Base-by-base conservation (phyloP, 2,329 filamentous ascomycete species). In the Epichloe glyceriae region DNA sequence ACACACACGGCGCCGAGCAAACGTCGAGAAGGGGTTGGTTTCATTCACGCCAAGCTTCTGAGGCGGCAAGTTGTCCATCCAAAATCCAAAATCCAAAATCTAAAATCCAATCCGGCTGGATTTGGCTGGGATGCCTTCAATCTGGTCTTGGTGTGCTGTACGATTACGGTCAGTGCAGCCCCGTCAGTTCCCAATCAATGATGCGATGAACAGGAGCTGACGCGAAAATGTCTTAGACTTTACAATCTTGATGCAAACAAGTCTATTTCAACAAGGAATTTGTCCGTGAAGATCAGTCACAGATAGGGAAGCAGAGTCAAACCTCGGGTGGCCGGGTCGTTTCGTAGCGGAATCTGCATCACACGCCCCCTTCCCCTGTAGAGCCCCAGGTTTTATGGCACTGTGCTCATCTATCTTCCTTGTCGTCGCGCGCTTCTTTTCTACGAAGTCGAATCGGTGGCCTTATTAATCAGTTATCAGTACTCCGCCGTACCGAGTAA, bases 211-310 rank as follows among this genome's bases (percentile, higher is more conserved):
- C 19, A 19, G 15, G 46, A 19, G 5, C 35, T 33, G 11, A 26
- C 37, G 20, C 35, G 37, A 47, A 39, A 11, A 26, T 54, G 54
- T 55, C 54, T 55, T 26, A 54, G 54, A 55, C 54, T 47, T 55
- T 50, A 42, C 49, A 51, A 51, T 52, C 54, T 54, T 51, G 50
- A 48, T 51, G 54, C 50, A 53, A 52, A 47, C 49, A 54, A 55
- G 52, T 54, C 52, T 55, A 55, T 54, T 50, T 52, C 42, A 26
- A 51, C 37, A 22, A 49, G 52, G 52, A 49, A 53, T 51, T 41
- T 44, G 30, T 37, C 38, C 26, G 42, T 19, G 33, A 37, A 17
- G 17, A 35, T 44, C 47, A 38, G 35, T 30, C 30, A 35, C n/a
- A n/a, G n/a, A n/a, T n/a, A 35, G 43, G 22, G 5, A 12, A 44